Base-by-base conservation (phyloP, 768 basidiomycete genomes). In the Xerocomellus amylosporus region DNA sequence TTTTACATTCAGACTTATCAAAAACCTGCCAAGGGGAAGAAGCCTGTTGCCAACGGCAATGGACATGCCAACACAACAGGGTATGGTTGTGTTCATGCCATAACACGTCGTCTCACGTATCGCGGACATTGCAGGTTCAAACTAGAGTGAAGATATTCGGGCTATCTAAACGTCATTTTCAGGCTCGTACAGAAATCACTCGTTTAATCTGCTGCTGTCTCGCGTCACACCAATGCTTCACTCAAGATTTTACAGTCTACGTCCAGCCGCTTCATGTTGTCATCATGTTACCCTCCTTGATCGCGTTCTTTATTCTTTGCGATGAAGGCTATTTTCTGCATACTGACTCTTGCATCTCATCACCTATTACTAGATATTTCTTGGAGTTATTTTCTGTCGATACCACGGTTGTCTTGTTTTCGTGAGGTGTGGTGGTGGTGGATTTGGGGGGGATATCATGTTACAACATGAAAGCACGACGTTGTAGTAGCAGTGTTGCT, bases 1-100 rank as follows among this genome's bases (percentile, higher is more conserved):
- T 93, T 93, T 75, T 93, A 93, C 74, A 79, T 92, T 65, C 83
- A 87, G 70, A 90, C 89, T 28, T 90, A 91, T 77, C 85, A 85
- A 76, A 86, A 85, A 68, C 81, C 86, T 33, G 69, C 54, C 43
- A 73, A 77, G 63, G 72, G 72, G 30, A 66, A 59, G 65, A 63
- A 55, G 19, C 22, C 54, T 9, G 46, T 59, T 51, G 60, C 71
- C 9, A 80, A 80, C 54, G 72, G 74, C 38, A 83, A 81, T 68
- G 74, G 81, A 49, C 66, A 74, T 38, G 77, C 76, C 30, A 73
- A 74, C 51, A 71, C 68, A 30, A 65, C 64, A 52, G 68, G 63
- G 71, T 75, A 59, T 17, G 69, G 47, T 37, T 28, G 5, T 30
- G 38, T 37, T 37, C n/a, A 36, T 41, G 31, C 3, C 19, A 15